Conservation (phyloP, 495 filamentous ascomycete species). For the Tuber microsphaerosporum region DNA sequence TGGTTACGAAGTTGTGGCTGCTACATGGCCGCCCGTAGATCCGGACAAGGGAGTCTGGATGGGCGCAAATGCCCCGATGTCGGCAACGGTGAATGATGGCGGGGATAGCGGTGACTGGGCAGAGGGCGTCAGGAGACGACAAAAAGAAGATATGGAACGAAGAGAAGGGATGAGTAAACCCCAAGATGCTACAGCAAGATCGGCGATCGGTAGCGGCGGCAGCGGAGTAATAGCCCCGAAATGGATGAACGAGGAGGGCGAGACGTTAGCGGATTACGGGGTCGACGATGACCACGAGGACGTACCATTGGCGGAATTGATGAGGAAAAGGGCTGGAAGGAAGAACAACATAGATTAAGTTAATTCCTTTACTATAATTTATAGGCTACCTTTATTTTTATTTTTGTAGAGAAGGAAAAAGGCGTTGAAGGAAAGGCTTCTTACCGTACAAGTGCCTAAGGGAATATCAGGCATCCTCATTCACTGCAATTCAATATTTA, state of each 20-base stretch:
- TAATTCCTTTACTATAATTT: neutral
- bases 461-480: neutral
- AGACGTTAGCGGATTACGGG: constrained; percentile 78
- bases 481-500: neutral
- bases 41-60: constrained; percentile 60
- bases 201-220: constrained; percentile 31
- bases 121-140: constrained; percentile 43
- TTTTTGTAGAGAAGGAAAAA: neutral
- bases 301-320: constrained; percentile 64
- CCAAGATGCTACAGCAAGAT: constrained; percentile 43
- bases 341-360: neutral
- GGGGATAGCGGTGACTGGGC: constrained; percentile 53
- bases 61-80: constrained; percentile 21
- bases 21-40: constrained; percentile 78
- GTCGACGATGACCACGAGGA: constrained; percentile 70
- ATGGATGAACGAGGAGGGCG: constrained; percentile 84
- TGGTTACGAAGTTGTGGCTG: constrained; percentile 67
- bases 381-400: neutral
- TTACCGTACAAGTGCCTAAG: neutral
- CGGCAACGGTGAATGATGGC: constrained; percentile 41
- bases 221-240: constrained; percentile 41
- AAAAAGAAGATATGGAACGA: constrained; percentile 52
- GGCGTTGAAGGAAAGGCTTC: neutral
- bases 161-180: constrained; percentile 19
- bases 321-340: constrained; percentile 47